Conservation (phyloP, 352 stramenopile genomes). For the Globisporangium megalacanthum region DNA sequence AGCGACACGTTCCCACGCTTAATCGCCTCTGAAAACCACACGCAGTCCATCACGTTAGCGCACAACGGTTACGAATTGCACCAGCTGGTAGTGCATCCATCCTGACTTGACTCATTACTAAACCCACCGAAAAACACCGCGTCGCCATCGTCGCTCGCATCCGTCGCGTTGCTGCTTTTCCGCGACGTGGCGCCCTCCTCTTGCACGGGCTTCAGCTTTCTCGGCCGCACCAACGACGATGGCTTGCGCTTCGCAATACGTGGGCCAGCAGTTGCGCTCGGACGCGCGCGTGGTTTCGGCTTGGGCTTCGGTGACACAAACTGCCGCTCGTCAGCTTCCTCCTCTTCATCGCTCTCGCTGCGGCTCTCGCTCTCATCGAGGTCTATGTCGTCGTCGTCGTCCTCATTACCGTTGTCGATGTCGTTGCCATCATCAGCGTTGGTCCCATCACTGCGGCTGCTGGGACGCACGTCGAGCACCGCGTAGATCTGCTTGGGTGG, state of each 20-base stretch:
- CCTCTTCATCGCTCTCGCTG: constrained; percentile 14
- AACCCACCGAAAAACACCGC: constrained; percentile 5
- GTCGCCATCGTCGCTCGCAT: constrained; percentile 4
- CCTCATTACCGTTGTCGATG: constrained; percentile 20
- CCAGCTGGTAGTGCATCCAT: no score
- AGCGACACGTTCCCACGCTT: constrained; percentile 49
- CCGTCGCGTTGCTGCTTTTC: constrained; percentile 11
- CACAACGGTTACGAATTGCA: neutral
- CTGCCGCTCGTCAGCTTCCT: constrained; percentile 14
- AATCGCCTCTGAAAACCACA: constrained; percentile 34
- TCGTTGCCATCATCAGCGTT: neutral
- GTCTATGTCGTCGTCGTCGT: constrained; percentile 18
- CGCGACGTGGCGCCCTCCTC: constrained; percentile 6
- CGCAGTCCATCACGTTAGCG: neutral
- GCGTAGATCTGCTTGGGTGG: constrained; percentile 70
- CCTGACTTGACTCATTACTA: neutral
- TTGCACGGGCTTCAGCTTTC: constrained; percentile 27
- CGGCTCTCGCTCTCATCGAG: constrained; percentile 16
- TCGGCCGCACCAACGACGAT: constrained; percentile 10
- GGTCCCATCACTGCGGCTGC: neutral
- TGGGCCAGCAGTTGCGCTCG: neutral
- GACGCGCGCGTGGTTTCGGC: neutral
- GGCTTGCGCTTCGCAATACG: constrained; percentile 13
- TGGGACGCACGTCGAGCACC: constrained; percentile 43
- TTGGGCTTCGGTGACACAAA: constrained; percentile 12